Evolutionary conservation across 1,284 basidiomycete species (phyloP).

Genomic region (Coniferiporia weirii): DNA sequence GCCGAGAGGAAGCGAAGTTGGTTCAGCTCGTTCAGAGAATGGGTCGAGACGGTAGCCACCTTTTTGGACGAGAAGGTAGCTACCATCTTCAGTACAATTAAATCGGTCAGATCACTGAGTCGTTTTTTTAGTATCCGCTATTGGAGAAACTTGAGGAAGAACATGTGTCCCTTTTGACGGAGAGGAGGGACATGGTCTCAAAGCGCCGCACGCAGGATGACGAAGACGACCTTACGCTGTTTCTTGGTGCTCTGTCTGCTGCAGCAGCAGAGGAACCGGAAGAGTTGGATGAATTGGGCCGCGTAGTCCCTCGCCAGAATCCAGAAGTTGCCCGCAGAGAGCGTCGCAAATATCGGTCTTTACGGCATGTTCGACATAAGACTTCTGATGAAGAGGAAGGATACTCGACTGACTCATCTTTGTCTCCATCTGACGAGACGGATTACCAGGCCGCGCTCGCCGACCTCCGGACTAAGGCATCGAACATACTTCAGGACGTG

Average conservation of each 20-base stretch:
- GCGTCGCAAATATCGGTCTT: slow-evolving; percentile 49
- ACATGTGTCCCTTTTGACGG: slow-evolving; percentile 66
- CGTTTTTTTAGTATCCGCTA: slow-evolving; percentile 58
- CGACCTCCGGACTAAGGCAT: slow-evolving; percentile 47
- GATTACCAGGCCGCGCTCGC: slow-evolving; percentile 68
- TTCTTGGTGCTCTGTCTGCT: slow-evolving; percentile 56
- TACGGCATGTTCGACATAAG: slow-evolving; percentile 42
- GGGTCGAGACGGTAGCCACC: slow-evolving; percentile 81
- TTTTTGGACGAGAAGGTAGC: slow-evolving; percentile 90
- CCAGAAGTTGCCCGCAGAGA: slow-evolving; percentile 43
- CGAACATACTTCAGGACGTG: slow-evolving; percentile 77
- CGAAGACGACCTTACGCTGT: slow-evolving; percentile 74
- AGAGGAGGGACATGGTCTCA: slow-evolving; percentile 66
- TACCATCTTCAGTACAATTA: slow-evolving; percentile 3
- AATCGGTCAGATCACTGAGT: slow-evolving; percentile 11
- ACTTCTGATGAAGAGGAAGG: slow-evolving; percentile 65
- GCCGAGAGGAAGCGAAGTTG: slow-evolving; percentile 84
- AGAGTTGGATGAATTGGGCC: slow-evolving; percentile 63
- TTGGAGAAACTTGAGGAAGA: slow-evolving; percentile 86
- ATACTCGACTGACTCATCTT: slow-evolving; percentile 78
- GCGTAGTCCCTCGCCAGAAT: slow-evolving; percentile 42
- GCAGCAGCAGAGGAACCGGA: slow-evolving; percentile 30
- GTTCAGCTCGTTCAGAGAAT: slow-evolving; percentile 81
- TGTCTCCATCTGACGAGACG: slow-evolving; percentile 57
- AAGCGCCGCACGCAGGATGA: slow-evolving; percentile 69